Base-by-base conservation (phyloP, 441 rosid species). In the Eutrema salsugineum region DNA sequence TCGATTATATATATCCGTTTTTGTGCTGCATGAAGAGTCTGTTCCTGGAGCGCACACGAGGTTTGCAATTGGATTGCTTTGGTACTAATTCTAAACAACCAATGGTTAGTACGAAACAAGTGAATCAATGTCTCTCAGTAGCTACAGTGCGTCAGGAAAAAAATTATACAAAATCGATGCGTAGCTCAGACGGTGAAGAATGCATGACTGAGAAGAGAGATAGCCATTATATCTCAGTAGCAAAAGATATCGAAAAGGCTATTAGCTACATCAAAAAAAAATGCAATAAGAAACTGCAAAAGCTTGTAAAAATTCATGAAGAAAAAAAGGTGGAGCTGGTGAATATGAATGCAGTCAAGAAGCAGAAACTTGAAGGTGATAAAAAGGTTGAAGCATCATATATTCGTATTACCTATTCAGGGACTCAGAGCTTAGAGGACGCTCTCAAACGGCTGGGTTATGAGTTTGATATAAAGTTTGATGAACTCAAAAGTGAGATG, bases 1-100 rank as follows among this genome's bases (percentile, higher is more conserved):
- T 84, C 55, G 88, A 86, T 48, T 72, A 62, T 73, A 76, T 87
- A 20, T 87, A 86, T 78, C 84, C 85, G 27, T 69, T 79, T 74
- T 67, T 93, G 76, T 83, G 75, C 61, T 83, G 82, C 80, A 63
- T 88, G 81, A 96, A 85, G 86, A 84, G 80, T 75, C 49, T 80
- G 70, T 93, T 93, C 75, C 66, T 83, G 50, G 71, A 69, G 67
- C 73, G 59, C 43, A 68, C 69, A 32, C 80, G 75, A 76, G 70
- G 70, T 78, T 66, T 51, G 43, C 77, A 44, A 66, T 70, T 66
- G 27, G 72, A 78, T 19, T 58, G 63, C 66, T 78, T 81, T 63
- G 61, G 80, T 15, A 73, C 78, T 70, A 62, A 72, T 64, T 76
- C 86, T 72, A 79, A 77, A 24, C 55, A 63, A 62, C 72, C 71